Evolutionary conservation across 1,284 basidiomycete species (phyloP).

Genomic region (Wolfiporia cocos): DNA sequence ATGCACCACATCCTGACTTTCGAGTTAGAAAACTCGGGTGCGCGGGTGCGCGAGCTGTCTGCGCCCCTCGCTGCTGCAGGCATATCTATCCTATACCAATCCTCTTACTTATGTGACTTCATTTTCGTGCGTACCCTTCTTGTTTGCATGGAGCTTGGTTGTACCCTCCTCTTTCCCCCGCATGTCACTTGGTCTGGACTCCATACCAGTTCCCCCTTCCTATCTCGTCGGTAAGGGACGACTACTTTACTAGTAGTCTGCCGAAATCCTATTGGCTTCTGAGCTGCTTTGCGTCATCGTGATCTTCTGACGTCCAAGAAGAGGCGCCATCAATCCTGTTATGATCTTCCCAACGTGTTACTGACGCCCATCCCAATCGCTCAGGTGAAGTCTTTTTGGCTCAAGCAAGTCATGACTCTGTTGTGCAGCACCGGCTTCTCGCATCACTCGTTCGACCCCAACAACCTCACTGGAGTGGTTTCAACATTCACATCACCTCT

Average conservation of each 20-base stretch:
- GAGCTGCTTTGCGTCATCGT: background rate
- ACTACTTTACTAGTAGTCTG: no score
- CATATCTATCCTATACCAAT: constrained; percentile 82
- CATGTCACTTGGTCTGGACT: no score
- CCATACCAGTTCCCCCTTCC: no score
- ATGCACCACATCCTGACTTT: background rate
- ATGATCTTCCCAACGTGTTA: constrained; percentile 1
- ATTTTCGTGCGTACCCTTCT: constrained; percentile 52
- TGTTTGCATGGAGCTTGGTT: background rate
- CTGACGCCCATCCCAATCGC: constrained; percentile 4
- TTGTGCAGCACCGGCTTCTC: constrained; percentile 60
- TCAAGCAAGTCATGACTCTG: constrained; percentile 56
- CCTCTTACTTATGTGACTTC: constrained; percentile 82
- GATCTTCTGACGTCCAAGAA: background rate
- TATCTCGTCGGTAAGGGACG: no score
- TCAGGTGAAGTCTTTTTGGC: constrained; percentile 63
- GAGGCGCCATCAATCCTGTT: constrained; percentile 1
- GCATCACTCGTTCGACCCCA: constrained; percentile 54
- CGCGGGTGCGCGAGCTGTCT: constrained; percentile 74
- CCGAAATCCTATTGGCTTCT: no score
- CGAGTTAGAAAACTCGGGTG: constrained; percentile 55
- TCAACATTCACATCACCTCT: constrained; percentile 27
- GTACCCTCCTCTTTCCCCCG: background rate
- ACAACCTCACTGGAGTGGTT: constrained; percentile 31
- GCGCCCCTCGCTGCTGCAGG: constrained; percentile 74